Evolutionary conservation across 805 yeast species (phyloP), one percentile per base, ranked within the genome.

Genomic region (Wickerhamomyces queroliae): DNA sequence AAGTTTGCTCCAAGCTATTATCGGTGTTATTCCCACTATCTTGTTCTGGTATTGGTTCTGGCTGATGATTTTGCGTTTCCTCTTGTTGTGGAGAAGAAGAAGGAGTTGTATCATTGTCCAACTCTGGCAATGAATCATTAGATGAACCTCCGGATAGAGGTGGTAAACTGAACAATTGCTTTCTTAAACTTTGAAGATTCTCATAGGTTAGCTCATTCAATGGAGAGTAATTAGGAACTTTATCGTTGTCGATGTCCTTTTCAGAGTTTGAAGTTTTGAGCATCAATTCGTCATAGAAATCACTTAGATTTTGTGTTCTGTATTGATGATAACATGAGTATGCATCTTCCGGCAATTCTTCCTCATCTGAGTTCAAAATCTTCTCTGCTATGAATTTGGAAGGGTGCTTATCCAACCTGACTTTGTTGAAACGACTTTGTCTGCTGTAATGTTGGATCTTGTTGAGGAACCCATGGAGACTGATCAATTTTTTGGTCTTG

Each of bases 321-420:
- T 35, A 47, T n/a, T 43, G 44, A 21, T 47, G 44, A 25, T 47
- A 47, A 37, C 51, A 47, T 7, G 47, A 36, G 19, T 23, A 40
- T 1, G 47, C 44, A 5, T 42, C 49, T 5, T 42, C 43, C 2
- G 45, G 36, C 2, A 43, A 21, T 5, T 37, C 26, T 11, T 36
- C 39, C 4, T 20, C 27, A 18, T 24, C n/a, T n/a, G 26, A 8
- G 5, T 16, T 18, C 45, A 46, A 30, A 5, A 30, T 18, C 9
- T 30, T 18, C 15, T 30, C 20, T n/a, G 17, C 13, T 5, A 30
- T 30, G 9, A 30, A 30, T 5, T 19, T 10, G 4, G 22, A 19
- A 12, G 21, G 8, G 15, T 15, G 17, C 19, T 22, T 30, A 4
- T 30, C 15, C 6, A 7, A 7, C 19, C 22, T 30, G 2, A 30